phyloP scores from a whole-genome alignment of 305 asterid genomes.

The Fraxinus xanthoxyloides region DNA sequence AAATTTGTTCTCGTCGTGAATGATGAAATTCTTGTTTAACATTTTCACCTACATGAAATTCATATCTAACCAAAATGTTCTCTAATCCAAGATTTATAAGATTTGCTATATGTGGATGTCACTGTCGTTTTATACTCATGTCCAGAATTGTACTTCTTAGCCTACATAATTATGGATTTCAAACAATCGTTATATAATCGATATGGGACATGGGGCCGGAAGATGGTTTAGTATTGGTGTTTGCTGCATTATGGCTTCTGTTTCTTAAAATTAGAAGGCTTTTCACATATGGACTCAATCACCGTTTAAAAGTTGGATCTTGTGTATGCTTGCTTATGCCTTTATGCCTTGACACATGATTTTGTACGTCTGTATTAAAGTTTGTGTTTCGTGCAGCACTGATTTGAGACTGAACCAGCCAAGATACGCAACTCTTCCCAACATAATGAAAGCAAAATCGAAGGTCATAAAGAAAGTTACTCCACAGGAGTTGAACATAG shows the following conservation, averaged over 20 bases:
- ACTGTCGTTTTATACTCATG: background rate
- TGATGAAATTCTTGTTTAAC: background rate
- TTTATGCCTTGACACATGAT: background rate
- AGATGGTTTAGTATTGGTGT: background rate
- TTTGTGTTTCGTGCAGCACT: constrained; percentile 44
- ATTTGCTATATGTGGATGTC: background rate
- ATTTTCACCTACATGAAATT: background rate
- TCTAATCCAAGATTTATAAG: background rate
- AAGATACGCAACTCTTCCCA: constrained; percentile 90
- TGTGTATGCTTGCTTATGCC: background rate
- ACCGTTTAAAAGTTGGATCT: background rate
- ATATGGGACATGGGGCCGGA: background rate
- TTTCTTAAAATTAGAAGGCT: background rate
- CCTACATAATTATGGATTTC: background rate
- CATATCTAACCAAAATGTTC: background rate
- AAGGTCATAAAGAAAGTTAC: constrained; percentile 73
- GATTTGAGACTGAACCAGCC: constrained; percentile 94
- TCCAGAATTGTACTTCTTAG: background rate
- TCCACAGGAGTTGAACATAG: constrained; percentile 71
- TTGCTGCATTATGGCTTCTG: background rate
- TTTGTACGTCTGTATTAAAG: background rate
- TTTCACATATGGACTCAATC: background rate
- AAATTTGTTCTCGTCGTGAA: background rate
- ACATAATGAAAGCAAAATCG: constrained; percentile 95
- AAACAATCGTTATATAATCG: background rate